phyloP scores from a whole-genome alignment of 176 grass and related monocot species.

The Eleusine coracana region DNA sequence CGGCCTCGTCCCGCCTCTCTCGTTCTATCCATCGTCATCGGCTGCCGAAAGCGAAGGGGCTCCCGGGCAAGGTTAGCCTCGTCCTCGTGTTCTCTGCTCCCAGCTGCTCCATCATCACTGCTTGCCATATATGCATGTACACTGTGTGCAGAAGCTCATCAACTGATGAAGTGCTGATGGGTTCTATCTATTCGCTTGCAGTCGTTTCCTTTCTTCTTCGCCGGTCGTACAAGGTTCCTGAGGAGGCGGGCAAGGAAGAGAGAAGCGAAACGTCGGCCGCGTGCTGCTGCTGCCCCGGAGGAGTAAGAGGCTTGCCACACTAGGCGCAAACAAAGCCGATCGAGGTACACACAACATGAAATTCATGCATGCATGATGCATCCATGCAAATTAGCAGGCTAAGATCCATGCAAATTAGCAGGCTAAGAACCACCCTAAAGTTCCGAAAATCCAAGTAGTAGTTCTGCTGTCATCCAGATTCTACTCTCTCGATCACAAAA shows the following conservation, averaged over 20 bases:
- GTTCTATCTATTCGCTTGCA: not conserved
- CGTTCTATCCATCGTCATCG: not conserved
- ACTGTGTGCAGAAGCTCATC: not conserved
- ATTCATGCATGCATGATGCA: not conserved
- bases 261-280: conserved; percentile 14
- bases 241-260: conserved; percentile 20
- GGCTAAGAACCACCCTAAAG: not conserved
- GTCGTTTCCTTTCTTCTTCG: not conserved
- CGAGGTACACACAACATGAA: not conserved
- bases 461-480: not conserved
- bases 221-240: conserved; percentile 9
- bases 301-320: too few relatives aligned
- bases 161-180: not conserved
- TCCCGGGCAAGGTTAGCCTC: not conserved
- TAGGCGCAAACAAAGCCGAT: too few relatives aligned
- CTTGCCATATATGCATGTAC: not conserved
- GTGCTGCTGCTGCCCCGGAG: not conserved
- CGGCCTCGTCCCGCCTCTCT: conserved; percentile 10
- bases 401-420: not conserved
- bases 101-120: not conserved
- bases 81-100: not conserved
- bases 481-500: too few relatives aligned
- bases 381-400: not conserved
- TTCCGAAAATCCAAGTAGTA: not conserved
- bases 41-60: conserved; percentile 18